phyloP scores from a whole-genome alignment of 2,329 filamentous ascomycete genomes.

The Colletotrichum nymphaeae region DNA sequence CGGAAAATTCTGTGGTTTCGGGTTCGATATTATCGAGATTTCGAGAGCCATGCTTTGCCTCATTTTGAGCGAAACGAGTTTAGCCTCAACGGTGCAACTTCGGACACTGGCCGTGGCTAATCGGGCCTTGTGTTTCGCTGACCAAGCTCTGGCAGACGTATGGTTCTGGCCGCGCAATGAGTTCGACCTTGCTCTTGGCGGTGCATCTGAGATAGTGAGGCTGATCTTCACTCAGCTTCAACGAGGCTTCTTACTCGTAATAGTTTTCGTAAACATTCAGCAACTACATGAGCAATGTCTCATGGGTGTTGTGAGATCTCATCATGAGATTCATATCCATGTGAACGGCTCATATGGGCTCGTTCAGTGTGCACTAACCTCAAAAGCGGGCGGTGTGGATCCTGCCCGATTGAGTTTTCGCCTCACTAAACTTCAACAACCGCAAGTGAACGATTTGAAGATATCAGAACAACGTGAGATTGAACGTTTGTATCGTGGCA shows the following conservation, averaged over 20 bases:
- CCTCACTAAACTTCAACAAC: slow-evolving; percentile 15
- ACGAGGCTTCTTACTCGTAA: background rate
- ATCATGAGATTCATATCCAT: background rate
- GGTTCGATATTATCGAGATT: background rate
- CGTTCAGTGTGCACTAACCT: background rate
- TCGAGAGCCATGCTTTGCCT: background rate
- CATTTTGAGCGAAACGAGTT: background rate
- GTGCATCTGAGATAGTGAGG: background rate
- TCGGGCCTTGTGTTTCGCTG: slow-evolving; percentile 4
- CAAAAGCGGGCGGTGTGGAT: slow-evolving; percentile 27
- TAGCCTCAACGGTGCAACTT: background rate
- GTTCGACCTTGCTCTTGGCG: background rate
- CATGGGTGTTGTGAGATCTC: background rate
- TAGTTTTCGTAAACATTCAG: too few relatives aligned
- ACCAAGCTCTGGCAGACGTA: background rate
- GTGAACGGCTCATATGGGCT: background rate
- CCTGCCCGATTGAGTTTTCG: slow-evolving; percentile 34
- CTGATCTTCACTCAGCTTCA: background rate
- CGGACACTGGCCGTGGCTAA: background rate
- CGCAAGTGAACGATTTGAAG: background rate
- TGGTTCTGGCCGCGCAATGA: background rate
- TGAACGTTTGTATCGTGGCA: background rate
- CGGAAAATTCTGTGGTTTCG: slow-evolving; percentile 9
- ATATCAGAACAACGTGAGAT: background rate
- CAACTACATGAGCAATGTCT: background rate